Evolutionary conservation across 2,329 filamentous ascomycete species (phyloP).

Genomic region (Colletotrichum spaethianum): DNA sequence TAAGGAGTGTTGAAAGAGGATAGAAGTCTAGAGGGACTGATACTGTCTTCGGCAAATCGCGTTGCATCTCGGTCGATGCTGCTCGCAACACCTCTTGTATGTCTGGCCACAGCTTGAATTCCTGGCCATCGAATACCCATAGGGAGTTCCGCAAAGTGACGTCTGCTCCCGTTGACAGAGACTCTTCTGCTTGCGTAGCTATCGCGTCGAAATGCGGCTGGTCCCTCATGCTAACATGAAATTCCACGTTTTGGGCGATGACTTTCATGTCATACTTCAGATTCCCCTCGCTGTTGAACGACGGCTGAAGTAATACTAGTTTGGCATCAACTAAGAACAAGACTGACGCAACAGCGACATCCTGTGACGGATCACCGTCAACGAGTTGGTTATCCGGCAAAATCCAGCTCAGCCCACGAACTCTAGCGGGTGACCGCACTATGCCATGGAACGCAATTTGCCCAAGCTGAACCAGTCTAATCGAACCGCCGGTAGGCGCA

Average conservation of each 20-base stretch:
- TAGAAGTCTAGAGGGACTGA: slow-evolving; percentile 94
- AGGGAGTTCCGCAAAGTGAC: slow-evolving; percentile 81
- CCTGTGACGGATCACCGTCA: slow-evolving; percentile 94
- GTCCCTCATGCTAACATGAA: slow-evolving; percentile 93
- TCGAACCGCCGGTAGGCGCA: slow-evolving; percentile 75
- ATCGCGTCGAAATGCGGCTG: slow-evolving; percentile 66
- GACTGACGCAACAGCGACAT: slow-evolving; percentile 93
- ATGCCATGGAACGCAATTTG: slow-evolving; percentile 98
- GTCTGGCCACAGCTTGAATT: slow-evolving; percentile 91
- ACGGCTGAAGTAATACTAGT: slow-evolving; percentile 90
- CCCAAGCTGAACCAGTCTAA: slow-evolving; percentile 91
- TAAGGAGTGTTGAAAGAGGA: slow-evolving; percentile 87
- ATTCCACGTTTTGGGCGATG: slow-evolving; percentile 95
- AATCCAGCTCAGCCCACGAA: slow-evolving; percentile 95
- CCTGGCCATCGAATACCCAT: slow-evolving; percentile 93
- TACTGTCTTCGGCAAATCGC: slow-evolving; percentile 81
- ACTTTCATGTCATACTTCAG: slow-evolving; percentile 99
- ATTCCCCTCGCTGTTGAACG: slow-evolving; percentile 83
- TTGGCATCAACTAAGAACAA: slow-evolving; percentile 98
- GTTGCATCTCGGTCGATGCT: slow-evolving; percentile 73
- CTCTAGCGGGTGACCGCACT: slow-evolving; percentile 91
- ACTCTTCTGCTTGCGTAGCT: slow-evolving; percentile 42
- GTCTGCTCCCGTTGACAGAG: slow-evolving; percentile 36
- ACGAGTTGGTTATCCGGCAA: slow-evolving; percentile 90
- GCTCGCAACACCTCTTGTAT: slow-evolving; percentile 86